A percentile compares a stretch with the other conserved stretches of the same genome.
phyloP scores from a whole-genome alignment of 495 filamentous ascomycete species.

The Lasiosphaeriaceae sp. region DNA sequence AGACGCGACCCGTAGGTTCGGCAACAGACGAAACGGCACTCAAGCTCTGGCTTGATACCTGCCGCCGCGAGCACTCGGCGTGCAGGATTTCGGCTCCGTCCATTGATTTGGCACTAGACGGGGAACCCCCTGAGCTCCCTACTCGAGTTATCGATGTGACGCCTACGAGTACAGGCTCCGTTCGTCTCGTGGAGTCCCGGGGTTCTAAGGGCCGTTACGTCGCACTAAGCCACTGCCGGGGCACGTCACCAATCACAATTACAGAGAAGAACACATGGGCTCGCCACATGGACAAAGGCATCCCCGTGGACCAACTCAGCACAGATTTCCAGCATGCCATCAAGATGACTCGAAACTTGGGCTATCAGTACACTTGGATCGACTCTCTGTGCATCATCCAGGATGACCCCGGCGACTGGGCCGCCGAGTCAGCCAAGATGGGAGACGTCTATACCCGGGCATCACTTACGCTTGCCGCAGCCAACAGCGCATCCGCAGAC shows the following conservation, averaged over 20 bases:
- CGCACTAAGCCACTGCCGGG: constrained; percentile 5
- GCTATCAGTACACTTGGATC: constrained; percentile 31
- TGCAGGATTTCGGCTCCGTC: constrained; percentile 4
- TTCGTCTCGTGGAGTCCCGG: neutral
- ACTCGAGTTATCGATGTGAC: neutral
- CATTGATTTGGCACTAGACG: constrained; percentile 24
- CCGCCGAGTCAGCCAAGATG: constrained; percentile 6
- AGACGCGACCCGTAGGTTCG: neutral
- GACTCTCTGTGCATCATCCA: no score
- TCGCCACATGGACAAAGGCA: neutral
- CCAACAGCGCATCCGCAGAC: neutral
- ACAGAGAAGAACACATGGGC: neutral
- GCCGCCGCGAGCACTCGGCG: neutral
- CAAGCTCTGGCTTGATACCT: neutral
- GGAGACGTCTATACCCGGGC: constrained; percentile 1
- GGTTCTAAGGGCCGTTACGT: neutral
- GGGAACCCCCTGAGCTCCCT: neutral
- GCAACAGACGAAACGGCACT: neutral
- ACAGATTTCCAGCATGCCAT: constrained; percentile 18
- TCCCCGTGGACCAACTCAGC: constrained; percentile 4
- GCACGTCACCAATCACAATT: neutral
- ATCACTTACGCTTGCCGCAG: constrained; percentile 1
- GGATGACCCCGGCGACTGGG: constrained; percentile 7
- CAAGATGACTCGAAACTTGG: constrained; percentile 15
- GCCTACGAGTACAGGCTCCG: neutral